A percentile compares a stretch with the other conserved stretches of the same genome.
These are phyloP conservation scores for Dianthus caryophyllus DNA, from an alignment of 148 eudicot genomes.

Conservation along the genomic window DNA sequence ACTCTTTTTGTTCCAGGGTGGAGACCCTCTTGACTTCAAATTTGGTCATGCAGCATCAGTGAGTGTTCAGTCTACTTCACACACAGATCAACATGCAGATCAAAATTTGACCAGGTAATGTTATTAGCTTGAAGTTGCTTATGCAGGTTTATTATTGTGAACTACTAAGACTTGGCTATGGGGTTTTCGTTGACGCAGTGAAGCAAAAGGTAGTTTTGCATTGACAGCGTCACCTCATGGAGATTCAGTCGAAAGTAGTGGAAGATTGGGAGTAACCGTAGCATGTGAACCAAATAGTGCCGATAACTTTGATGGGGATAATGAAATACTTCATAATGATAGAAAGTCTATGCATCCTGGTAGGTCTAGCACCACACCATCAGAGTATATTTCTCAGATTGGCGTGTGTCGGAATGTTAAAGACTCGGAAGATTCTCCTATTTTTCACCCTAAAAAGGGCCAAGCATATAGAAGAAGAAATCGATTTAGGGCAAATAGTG, in stretches of 20 bases:
- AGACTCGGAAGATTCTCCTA: constrained; percentile 60
- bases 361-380: constrained; percentile 38
- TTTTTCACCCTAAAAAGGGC: constrained; percentile 54
- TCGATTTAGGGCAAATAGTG: constrained; percentile 67
- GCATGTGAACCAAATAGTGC: constrained; percentile 83
- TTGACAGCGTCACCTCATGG: constrained; percentile 80
- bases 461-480: constrained; percentile 76
- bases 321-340: constrained; percentile 47
- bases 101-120: constrained; percentile 60
- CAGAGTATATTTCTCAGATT: constrained; percentile 58
- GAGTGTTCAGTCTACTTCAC: constrained; percentile 84
- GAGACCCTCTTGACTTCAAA: constrained; percentile 86
- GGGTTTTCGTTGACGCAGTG: constrained; percentile 42
- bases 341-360: constrained; percentile 37
- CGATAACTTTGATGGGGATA: constrained; percentile 87
- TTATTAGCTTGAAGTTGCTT: not conserved
- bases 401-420: constrained; percentile 43
- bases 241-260: constrained; percentile 95
- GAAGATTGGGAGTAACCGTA: constrained; percentile 56
- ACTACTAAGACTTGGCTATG: constrained; percentile 1
- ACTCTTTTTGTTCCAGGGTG: constrained; percentile 57
- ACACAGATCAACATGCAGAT: constrained; percentile 53
- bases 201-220: constrained; percentile 83
- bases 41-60: constrained; percentile 53
- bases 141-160: constrained; percentile 7